Conservation (phyloP, 2,329 filamentous ascomycete species). For the Simplicillium sp. region DNA sequence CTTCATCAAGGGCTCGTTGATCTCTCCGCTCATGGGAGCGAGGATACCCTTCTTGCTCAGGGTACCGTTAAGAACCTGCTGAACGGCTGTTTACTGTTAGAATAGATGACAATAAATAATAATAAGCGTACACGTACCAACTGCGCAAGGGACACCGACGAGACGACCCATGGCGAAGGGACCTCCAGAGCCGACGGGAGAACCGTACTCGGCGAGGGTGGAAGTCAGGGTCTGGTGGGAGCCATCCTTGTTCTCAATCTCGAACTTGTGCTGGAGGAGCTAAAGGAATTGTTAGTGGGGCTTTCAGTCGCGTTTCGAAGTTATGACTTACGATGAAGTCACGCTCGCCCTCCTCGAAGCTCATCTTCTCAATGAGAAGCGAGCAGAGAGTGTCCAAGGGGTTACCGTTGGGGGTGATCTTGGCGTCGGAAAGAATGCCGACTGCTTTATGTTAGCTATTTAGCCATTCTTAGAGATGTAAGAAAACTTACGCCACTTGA, state of each 20-base stretch:
- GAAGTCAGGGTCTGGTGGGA: constrained; percentile 67
- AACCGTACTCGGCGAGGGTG: constrained; percentile 76
- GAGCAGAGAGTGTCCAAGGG: constrained; percentile 88
- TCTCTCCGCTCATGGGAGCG: constrained; percentile 64
- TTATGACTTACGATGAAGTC: constrained; percentile 57
- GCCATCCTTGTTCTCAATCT: constrained; percentile 75
- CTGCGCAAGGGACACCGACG: constrained; percentile 58
- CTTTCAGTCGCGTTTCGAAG: too few species aligned
- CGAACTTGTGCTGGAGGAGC: constrained; percentile 67
- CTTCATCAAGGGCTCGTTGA: constrained; percentile 66
- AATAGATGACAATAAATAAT: constrained; percentile 27
- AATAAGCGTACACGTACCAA: constrained; percentile 11
- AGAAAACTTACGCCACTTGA: constrained; percentile 5
- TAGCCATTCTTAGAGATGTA: background rate
- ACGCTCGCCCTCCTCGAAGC: constrained; percentile 72
- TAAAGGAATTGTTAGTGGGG: constrained; percentile 18
- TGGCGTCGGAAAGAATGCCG: constrained; percentile 55
- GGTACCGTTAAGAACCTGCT: constrained; percentile 68
- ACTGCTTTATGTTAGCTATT: constrained; percentile 17
- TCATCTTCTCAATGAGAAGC: constrained; percentile 84
- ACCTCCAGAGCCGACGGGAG: constrained; percentile 62
- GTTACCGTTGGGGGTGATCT: constrained; percentile 65
- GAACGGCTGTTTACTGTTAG: constrained; percentile 53
- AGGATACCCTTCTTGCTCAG: constrained; percentile 65
- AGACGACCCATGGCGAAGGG: constrained; percentile 80